Evolutionary conservation across 2,329 filamentous ascomycete genomes (phyloP).

Genomic region (Paracorniculantispora psalliotae): DNA sequence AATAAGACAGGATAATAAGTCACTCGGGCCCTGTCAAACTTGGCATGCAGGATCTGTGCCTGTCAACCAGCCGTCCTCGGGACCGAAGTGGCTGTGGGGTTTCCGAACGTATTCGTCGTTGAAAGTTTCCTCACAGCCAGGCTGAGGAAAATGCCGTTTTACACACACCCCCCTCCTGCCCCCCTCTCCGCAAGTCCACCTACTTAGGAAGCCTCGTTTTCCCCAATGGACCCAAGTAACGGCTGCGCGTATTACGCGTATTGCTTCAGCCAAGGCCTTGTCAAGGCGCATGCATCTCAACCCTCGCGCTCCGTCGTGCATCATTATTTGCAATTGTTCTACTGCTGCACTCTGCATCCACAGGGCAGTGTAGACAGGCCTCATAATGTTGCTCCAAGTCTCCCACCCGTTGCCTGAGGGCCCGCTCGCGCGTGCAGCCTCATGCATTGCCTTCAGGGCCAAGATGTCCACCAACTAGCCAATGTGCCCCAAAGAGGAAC

Average conservation of each 20-base stretch:
- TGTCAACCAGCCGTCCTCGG: neutral
- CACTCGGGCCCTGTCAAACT: neutral
- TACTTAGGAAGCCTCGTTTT: neutral
- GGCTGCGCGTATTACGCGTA: conserved; percentile 11
- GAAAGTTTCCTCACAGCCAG: neutral
- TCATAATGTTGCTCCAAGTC: neutral
- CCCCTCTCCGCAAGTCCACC: neutral
- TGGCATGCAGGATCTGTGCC: neutral
- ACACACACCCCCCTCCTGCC: neutral
- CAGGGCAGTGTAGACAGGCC: neutral
- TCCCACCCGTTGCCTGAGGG: neutral
- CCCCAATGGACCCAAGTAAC: neutral
- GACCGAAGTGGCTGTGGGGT: neutral
- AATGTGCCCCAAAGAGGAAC: neutral
- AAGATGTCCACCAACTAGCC: neutral
- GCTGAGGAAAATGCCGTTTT: conserved; percentile 1
- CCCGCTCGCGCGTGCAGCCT: neutral
- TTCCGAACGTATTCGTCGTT: conserved; percentile 3
- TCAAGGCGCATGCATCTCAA: neutral
- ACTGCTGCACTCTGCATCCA: neutral
- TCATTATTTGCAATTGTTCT: neutral
- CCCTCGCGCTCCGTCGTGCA: neutral
- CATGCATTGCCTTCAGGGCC: neutral
- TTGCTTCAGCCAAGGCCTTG: neutral
- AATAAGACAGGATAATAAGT: neutral